These are phyloP conservation scores for Populus trichocarpa DNA, from an alignment of 441 rosid species.

Conservation along the genomic window DNA sequence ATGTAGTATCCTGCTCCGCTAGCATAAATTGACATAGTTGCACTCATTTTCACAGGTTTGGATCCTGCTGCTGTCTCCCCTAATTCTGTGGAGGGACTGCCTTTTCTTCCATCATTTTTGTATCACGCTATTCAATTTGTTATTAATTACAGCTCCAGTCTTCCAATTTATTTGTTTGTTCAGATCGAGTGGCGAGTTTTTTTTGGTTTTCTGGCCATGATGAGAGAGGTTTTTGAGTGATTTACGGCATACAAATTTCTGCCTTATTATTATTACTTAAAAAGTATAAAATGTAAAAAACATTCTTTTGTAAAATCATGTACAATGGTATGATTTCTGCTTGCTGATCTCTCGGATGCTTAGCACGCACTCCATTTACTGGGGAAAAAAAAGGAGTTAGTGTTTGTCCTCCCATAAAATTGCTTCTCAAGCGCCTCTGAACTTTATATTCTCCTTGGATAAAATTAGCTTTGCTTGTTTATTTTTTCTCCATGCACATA, in stretches of 20 bases:
- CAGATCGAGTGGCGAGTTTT: slow-evolving; percentile 1
- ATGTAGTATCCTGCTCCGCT: not conserved
- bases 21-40: not conserved
- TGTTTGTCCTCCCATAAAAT: not conserved
- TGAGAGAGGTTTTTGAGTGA: not conserved
- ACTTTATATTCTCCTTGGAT: not conserved
- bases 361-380: not conserved
- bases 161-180: slow-evolving; percentile 1
- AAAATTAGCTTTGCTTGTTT: not conserved
- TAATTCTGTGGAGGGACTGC: not conserved
- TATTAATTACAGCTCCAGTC: slow-evolving; percentile 3
- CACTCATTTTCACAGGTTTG: slow-evolving; percentile 5
- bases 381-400: too few relatives aligned
- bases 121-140: slow-evolving; percentile 5
- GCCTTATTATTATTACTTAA: not conserved
- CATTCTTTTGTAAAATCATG: not conserved
- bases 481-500: not conserved
- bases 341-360: not conserved
- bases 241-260: not conserved
- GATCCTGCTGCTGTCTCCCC: not conserved
- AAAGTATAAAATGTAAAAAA: slow-evolving; percentile 1
- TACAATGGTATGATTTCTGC: not conserved
- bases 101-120: not conserved
- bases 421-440: not conserved
- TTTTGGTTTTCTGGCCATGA: not conserved